These are phyloP conservation scores for Lactarius pseudohatsudake DNA, from an alignment of 768 basidiomycete genomes.

Conservation along the genomic window DNA sequence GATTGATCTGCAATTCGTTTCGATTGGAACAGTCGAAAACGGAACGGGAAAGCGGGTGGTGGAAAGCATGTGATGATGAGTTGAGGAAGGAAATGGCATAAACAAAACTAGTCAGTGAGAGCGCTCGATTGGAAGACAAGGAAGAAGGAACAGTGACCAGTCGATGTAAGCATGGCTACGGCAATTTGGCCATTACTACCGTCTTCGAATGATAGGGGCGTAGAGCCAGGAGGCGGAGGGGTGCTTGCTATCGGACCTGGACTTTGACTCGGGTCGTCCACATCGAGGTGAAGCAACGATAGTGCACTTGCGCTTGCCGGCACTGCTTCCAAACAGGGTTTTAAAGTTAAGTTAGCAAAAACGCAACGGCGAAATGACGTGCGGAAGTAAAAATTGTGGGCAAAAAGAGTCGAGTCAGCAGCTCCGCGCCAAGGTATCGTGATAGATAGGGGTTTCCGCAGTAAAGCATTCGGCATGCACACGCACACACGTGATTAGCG, in stretches of 20 bases:
- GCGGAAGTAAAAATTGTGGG: constrained; percentile 17
- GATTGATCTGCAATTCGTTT: constrained; percentile 28
- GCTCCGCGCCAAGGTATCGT: background rate
- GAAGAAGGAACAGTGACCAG: constrained; percentile 24
- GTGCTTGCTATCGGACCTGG: constrained; percentile 22
- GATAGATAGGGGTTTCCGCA: constrained; percentile 25
- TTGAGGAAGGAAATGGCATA: constrained; percentile 16
- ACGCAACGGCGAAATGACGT: constrained; percentile 20
- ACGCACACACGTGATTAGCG: constrained; percentile 25
- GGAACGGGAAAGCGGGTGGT: constrained; percentile 14
- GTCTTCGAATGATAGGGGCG: constrained; percentile 21
- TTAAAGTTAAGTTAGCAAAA: constrained; percentile 25
- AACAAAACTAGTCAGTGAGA: constrained; percentile 22
- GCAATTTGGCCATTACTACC: background rate
- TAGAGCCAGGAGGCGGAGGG: constrained; percentile 18
- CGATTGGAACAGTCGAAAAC: constrained; percentile 19
- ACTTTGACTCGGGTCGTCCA: constrained; percentile 9
- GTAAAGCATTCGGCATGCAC: background rate
- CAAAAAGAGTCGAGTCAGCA: background rate
- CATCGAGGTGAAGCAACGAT: constrained; percentile 8
- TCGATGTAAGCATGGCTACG: constrained; percentile 10
- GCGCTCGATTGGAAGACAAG: constrained; percentile 5
- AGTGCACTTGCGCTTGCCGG: constrained; percentile 5
- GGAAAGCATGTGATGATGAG: constrained; percentile 20
- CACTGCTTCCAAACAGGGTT: constrained; percentile 26